Evolutionary conservation across 1,139 yeast genomes (phyloP), one percentile per base, ranked within the genome.

Genomic region (Pichia sp.): DNA sequence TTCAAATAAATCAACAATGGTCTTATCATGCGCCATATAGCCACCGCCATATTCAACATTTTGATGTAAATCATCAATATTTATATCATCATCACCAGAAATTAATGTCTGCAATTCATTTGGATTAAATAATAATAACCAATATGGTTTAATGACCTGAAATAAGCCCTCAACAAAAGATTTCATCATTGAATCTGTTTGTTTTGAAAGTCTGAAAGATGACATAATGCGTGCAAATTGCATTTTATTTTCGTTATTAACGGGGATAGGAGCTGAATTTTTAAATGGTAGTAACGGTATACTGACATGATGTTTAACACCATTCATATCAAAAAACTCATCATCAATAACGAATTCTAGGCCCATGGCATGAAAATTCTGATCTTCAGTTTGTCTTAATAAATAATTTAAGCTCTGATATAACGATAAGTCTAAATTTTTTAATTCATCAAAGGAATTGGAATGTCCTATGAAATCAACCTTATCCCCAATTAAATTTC

Each of bases 111-210:
- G 96, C 25, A 90, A 66, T 59, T 92, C 98, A 40, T 67, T 68
- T 1, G 95, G 81, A 59, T 85, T 87, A 66, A 92, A 92, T 82
- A 92, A 80, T 35, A 76, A 74, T 35, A 92, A 68, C 96, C 96
- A 87, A 40, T 73, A 73, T 2, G 82, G 78, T 6, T 82, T 73
- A 11, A 92, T 78, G 22, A 92, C 69, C 47, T 75, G 75, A 53
- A 74, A 75, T 47, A 92, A 63, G 0, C 98, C 98, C 29, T 71
- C 74, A 33, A 86, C 66, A 59, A 94, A 90, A 42, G 74, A 71
- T 32, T 67, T 68, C 1, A 87, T 73, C 55, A 84, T 95, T 0
- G 73, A 61, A 35, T 70, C 67, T 27, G 85, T 66, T 22, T 79
- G 72, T 33, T 71, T 73, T 63, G 87, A 87, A 48, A 94, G 68